phyloP scores from a whole-genome alignment of 495 filamentous ascomycete species.

The Penicillium cinerascens region DNA sequence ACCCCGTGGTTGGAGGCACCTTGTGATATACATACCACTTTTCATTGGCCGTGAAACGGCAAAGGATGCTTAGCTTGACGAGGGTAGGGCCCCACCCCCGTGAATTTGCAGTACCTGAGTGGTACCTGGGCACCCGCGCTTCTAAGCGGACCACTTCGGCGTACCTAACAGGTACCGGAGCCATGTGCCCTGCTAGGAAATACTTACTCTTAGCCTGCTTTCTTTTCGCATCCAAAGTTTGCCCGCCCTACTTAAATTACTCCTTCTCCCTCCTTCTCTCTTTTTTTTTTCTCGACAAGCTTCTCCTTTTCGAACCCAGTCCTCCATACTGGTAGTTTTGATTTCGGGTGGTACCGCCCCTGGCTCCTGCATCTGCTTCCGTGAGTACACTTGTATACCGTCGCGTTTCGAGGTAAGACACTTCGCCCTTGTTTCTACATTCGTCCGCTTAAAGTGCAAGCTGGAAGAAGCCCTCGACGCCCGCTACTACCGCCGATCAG shows the following conservation, averaged over 20 bases:
- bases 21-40: slow-evolving; percentile 2
- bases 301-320: neutral
- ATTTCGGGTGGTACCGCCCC: slow-evolving; percentile 6
- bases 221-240: neutral
- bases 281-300: neutral
- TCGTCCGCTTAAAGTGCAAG: neutral
- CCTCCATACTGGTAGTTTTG: neutral
- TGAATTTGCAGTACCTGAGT: neutral
- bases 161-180: too few relatives aligned
- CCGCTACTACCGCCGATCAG: neutral
- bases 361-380: neutral
- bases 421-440: neutral
- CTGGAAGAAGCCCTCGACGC: neutral
- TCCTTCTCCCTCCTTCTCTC: neutral
- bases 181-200: slow-evolving; percentile 2
- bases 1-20: too few relatives aligned
- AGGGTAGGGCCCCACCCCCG: neutral
- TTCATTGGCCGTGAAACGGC: slow-evolving; percentile 2
- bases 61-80: neutral
- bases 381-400: neutral
- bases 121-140: neutral
- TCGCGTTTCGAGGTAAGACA: neutral
- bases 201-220: neutral
- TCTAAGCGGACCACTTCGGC: too few relatives aligned
- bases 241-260: neutral